Base-by-base conservation (phyloP, 306 rosid species). In the Lathyrus sativus region DNA sequence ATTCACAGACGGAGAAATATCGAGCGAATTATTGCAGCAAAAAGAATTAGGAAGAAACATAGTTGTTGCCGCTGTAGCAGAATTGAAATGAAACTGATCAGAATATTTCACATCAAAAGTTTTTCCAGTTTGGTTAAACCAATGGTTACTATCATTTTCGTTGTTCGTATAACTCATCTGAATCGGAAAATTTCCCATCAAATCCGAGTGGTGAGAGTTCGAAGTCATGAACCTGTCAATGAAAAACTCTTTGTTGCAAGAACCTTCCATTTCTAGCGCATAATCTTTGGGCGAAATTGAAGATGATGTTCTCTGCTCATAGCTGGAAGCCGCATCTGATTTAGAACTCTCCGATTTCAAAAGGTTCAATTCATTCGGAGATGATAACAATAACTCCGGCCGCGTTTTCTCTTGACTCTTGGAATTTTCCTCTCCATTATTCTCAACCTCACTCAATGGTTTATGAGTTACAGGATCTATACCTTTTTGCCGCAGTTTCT, bases 381-480 rank as follows among this genome's bases (percentile, higher is more conserved):
- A 81, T 7, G 44, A 19, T 45, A 53, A 7, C 39, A 35, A 22
- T 11, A 53, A 4, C 8, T 38, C 49, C 37, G 71, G 19, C 0
- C 0, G 29, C 22, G 66, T 62, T 76, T 84, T 84, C 29, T 73
- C 85, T 64, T 33, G 80, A 68, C 62, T 78, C 79, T 41, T 53
- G 11, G 22, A 66, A 68, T 48, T 81, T 28, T 69, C 85, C 67
- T 75, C 88, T 53, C 73, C 76, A 54, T 73, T 81, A 53, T 53
- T 53, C 71, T 84, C 85, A 69, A 72, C 76, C 59, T 81, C 74
- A 0, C 63, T 15, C 11, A 92, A 76, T 68, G 88, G 92, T 24
- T 86, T 82, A 45, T 89, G 96, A 2, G 98, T 92, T 0, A 81
- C 81, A 48, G 98, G 98, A 82, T 92, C 98, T 71, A 92, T 83